These are phyloP conservation scores for grape (Vitis vinifera) DNA, from an alignment of 164 flowering plant species.

Conservation along the genomic window ASM3070453v1 NC_081821.1:4136501-4137000, in stretches of 20 bases:
- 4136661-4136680: background rate
- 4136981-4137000: too few species aligned
- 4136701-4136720: conserved; percentile 8
- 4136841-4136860: background rate
- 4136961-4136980: too few species aligned
- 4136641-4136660: conserved; percentile 16
- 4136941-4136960: too few species aligned
- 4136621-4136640: conserved; percentile 6
- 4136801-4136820: background rate
- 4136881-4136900: too few species aligned
- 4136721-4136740: conserved; percentile 2
- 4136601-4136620: background rate
- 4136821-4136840: background rate
- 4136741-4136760: conserved; percentile 29
- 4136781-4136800: conserved; percentile 26
- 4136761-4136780: conserved; percentile 17
- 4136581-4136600: background rate
- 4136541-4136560: background rate
- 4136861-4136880: background rate
- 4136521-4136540: background rate
- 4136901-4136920: too few species aligned
- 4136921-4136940: too few species aligned
- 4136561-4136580: background rate
- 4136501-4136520: conserved; percentile 5
- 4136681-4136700: conserved; percentile 5